Evolutionary conservation across 805 yeast species (phyloP), one percentile per base, ranked within the genome.

Genomic region (Scheffersomyces coipomensis): DNA sequence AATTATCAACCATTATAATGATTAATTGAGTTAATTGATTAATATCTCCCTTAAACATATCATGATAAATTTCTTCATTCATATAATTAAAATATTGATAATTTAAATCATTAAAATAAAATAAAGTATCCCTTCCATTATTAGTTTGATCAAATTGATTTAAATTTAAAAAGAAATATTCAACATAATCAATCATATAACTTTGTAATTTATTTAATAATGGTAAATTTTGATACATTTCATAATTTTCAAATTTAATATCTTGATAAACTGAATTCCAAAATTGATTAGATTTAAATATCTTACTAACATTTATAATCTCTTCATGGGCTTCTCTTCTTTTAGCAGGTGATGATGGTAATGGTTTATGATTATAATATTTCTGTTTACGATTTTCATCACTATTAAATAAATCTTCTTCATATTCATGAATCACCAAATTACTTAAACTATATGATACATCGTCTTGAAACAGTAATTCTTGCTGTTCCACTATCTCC

Each of bases 231-330:
- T 53, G 52, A 33, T 51, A 52, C 27, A 44, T 22, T 29, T 45
- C 48, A 46, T 44, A 46, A 8, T 51, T 42, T 19, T 49, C 53
- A 25, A 45, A 45, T 36, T 55, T 58, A 23, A 61, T 30, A 37
- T 61, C 65, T 37, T 60, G 64, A 40, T 59, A 59, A n/a, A 60
- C 53, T 34, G 51, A 41, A 43, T 58, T 55, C 65, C 65, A 60
- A 34, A 59, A 57, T 34, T 47, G 55, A 13, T 46, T 46, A 2
- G 55, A 48, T 22, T 44, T 43, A 25, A 55, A 35, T 12, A 43
- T 29, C 3, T 34, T 42, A 40, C 45, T 37, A 4, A 53, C 30
- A 13, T n/a, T 27, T 5, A 13, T 5, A 27, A 13, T 10, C 29
- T 13, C 37, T 15, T 27, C 30, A 15, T 27, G 30, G 6, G 5